phyloP scores from a whole-genome alignment of 768 basidiomycete genomes.

The Mycena kentingensis region DNA sequence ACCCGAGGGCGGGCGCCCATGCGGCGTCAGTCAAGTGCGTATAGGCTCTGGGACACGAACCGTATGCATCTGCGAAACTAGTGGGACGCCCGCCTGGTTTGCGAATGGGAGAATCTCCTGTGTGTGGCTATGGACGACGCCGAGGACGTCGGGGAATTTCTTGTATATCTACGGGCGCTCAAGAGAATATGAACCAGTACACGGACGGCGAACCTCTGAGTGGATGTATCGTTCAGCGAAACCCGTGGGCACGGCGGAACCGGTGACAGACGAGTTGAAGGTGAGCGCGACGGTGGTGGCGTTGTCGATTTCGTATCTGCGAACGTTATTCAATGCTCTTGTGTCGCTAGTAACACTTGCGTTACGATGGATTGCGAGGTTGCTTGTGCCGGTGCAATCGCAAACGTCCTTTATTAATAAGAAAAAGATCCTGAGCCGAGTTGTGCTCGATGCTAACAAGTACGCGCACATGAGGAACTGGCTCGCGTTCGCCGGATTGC shows the following conservation, averaged over 20 bases:
- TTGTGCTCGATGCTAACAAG: not conserved
- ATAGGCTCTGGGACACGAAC: not conserved
- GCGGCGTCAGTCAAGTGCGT: not conserved
- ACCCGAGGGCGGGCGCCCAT: conserved; percentile 12
- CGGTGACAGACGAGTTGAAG: conserved; percentile 24
- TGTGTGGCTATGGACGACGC: conserved; percentile 22
- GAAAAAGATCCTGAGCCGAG: not conserved
- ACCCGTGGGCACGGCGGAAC: conserved; percentile 20
- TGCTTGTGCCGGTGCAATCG: conserved; percentile 26
- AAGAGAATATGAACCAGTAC: not conserved
- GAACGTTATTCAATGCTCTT: not conserved
- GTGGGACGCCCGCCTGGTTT: conserved; percentile 13
- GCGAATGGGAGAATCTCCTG: conserved; percentile 25
- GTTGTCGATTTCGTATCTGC: conserved; percentile 25
- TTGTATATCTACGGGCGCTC: conserved; percentile 17
- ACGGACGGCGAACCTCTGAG: conserved; percentile 19
- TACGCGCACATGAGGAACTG: conserved; percentile 25
- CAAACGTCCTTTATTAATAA: conserved; percentile 27
- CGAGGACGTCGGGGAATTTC: conserved; percentile 22
- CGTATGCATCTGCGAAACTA: conserved; percentile 21
- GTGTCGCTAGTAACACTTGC: not conserved
- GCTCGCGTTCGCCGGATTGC: conserved; percentile 24
- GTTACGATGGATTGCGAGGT: conserved; percentile 25
- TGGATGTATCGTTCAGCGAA: conserved; percentile 27
- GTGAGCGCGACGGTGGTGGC: conserved; percentile 23